phyloP scores from a whole-genome alignment of 23 red algal species.

The Agarophyton chilense region DNA sequence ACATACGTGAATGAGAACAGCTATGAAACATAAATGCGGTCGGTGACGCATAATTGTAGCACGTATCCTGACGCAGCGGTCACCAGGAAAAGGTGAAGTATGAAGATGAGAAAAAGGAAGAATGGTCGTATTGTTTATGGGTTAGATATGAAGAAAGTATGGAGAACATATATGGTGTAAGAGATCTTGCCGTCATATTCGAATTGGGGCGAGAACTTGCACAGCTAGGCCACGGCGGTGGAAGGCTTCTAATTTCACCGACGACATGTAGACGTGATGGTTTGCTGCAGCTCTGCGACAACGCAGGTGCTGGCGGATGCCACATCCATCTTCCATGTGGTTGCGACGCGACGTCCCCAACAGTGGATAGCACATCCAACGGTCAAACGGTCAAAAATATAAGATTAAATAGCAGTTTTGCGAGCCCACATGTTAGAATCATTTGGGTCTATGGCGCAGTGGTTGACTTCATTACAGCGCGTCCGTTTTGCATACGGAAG shows the following conservation, averaged over 20 bases:
- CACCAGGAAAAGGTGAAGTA: background rate
- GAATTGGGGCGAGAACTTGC: background rate
- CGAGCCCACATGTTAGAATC: too few species aligned
- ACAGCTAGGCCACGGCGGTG: background rate
- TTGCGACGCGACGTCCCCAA: too few species aligned
- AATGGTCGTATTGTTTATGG: background rate
- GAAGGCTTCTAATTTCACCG: background rate
- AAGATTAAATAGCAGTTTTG: background rate
- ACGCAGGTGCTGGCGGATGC: background rate
- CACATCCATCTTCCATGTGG: too few species aligned
- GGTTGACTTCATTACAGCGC: conserved; percentile 26
- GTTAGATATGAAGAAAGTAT: background rate
- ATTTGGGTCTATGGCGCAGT: conserved; percentile 66
- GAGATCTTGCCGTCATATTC: background rate
- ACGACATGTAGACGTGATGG: background rate
- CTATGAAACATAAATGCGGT: background rate
- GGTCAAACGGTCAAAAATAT: too few species aligned
- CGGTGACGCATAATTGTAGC: background rate
- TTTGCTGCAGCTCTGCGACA: background rate
- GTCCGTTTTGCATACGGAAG: conserved; percentile 72
- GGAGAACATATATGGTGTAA: background rate
- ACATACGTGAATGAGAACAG: background rate
- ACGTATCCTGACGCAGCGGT: background rate
- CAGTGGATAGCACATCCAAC: too few species aligned
- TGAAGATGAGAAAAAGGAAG: background rate